phyloP scores from a whole-genome alignment of 305 asterid genomes.

The Nicotiana rustica region DNA sequence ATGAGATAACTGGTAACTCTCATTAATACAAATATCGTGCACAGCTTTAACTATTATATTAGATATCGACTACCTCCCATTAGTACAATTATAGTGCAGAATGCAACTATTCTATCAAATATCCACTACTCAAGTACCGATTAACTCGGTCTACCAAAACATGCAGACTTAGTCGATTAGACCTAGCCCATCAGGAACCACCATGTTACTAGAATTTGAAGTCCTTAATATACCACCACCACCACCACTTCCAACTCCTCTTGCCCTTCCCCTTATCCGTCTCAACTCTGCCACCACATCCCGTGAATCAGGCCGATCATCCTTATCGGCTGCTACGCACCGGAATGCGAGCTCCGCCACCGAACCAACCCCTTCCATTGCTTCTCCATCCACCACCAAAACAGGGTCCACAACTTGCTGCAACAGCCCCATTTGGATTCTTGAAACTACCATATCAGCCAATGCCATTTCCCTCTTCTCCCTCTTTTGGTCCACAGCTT shows the following conservation, averaged over 20 bases:
- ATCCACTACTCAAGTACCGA: background rate
- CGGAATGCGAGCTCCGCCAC: slow-evolving; percentile 89
- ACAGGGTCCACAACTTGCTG: slow-evolving; percentile 82
- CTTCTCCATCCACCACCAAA: slow-evolving; percentile 64
- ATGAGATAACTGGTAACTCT: background rate
- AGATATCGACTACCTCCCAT: background rate
- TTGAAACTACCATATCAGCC: slow-evolving; percentile 88
- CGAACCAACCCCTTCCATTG: slow-evolving; percentile 67
- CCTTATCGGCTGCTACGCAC: slow-evolving; percentile 83
- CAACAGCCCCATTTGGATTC: slow-evolving; percentile 88
- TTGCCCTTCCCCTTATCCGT: slow-evolving; percentile 63
- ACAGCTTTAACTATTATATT: background rate
- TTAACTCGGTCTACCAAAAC: background rate
- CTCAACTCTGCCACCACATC: slow-evolving; percentile 79
- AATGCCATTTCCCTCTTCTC: slow-evolving; percentile 85
- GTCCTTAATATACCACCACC: slow-evolving; percentile 56
- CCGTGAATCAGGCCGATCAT: slow-evolving; percentile 80
- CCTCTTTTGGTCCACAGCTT: slow-evolving; percentile 78
- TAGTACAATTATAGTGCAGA: background rate
- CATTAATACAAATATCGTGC: background rate
- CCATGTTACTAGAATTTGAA: slow-evolving; percentile 65
- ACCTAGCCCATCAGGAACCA: slow-evolving; percentile 73
- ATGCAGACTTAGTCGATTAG: slow-evolving; percentile 43
- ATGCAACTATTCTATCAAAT: background rate
- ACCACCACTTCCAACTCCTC: slow-evolving; percentile 47